phyloP scores from a whole-genome alignment of 1,139 yeast species.

The Protomyces macrosporus region DNA sequence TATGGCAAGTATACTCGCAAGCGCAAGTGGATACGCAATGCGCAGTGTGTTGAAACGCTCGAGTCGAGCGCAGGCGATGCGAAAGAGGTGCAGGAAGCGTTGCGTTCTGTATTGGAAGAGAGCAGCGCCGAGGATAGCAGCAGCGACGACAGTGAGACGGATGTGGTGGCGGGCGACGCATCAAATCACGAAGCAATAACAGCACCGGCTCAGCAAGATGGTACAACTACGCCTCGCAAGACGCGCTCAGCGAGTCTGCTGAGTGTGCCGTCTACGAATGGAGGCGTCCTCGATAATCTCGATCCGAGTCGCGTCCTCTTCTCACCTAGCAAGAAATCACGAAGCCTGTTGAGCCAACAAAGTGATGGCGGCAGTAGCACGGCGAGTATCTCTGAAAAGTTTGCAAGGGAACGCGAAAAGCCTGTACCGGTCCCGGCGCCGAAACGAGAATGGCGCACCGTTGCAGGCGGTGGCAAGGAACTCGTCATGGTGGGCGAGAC shows the following conservation, averaged over 20 bases:
- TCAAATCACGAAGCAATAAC: not conserved
- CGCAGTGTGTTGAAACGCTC: constrained; percentile 12
- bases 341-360: not conserved
- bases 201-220: not conserved
- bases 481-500: not conserved
- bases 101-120: not conserved
- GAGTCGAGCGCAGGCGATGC: not conserved
- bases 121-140: not conserved
- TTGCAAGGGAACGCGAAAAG: not conserved
- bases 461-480: constrained; percentile 14
- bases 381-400: not conserved
- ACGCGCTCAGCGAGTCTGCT: not conserved
- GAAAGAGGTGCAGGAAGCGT: not conserved
- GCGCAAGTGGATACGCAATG: constrained; percentile 24
- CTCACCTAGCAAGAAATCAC: not conserved
- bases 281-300: not conserved
- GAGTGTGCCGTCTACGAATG: not conserved
- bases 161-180: not conserved
- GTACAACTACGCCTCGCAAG: not conserved
- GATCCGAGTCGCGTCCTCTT: not conserved
- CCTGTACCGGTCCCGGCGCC: not conserved
- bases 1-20: constrained; percentile 73
- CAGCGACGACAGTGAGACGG: not conserved
- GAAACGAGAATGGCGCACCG: constrained; percentile 11
- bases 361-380: not conserved